Conservation (phyloP, 1,284 basidiomycete species). For the Phylloporus gajari region DNA sequence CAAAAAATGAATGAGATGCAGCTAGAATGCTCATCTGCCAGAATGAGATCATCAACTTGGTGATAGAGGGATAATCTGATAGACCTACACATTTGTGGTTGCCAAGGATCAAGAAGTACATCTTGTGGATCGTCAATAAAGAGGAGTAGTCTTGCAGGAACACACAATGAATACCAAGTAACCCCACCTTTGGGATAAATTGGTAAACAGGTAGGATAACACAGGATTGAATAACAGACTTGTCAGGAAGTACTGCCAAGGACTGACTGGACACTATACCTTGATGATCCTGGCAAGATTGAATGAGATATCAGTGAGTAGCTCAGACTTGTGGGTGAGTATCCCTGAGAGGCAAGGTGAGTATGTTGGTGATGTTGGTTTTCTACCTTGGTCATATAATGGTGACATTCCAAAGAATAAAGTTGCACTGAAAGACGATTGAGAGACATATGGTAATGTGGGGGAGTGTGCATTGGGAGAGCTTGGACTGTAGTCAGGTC, state of each 20-base stretch:
- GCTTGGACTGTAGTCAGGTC: slow-evolving; percentile 82
- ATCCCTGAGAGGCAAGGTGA: slow-evolving; percentile 88
- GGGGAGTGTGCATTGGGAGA: slow-evolving; percentile 88
- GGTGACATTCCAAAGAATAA: slow-evolving; percentile 86
- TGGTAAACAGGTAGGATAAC: too few species aligned
- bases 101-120: too few species aligned
- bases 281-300: slow-evolving; percentile 86
- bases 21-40: too few species aligned
- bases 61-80: too few species aligned
- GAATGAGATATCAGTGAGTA: slow-evolving; percentile 87
- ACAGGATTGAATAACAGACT: slow-evolving; percentile 89
- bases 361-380: slow-evolving; percentile 85
- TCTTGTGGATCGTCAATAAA: too few species aligned
- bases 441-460: slow-evolving; percentile 87
- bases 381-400: slow-evolving; percentile 74
- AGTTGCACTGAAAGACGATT: slow-evolving; percentile 85
- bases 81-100: too few species aligned
- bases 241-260: too few species aligned
- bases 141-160: too few species aligned
- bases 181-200: too few species aligned
- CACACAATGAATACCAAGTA: too few species aligned
- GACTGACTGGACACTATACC: slow-evolving; percentile 85
- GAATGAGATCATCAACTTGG: too few species aligned
- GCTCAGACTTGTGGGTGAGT: slow-evolving; percentile 90
- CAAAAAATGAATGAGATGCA: too few species aligned